These are phyloP conservation scores for Melocanna baccifera DNA, from an alignment of 176 grass and related monocot species.

Conservation along the genomic window DNA sequence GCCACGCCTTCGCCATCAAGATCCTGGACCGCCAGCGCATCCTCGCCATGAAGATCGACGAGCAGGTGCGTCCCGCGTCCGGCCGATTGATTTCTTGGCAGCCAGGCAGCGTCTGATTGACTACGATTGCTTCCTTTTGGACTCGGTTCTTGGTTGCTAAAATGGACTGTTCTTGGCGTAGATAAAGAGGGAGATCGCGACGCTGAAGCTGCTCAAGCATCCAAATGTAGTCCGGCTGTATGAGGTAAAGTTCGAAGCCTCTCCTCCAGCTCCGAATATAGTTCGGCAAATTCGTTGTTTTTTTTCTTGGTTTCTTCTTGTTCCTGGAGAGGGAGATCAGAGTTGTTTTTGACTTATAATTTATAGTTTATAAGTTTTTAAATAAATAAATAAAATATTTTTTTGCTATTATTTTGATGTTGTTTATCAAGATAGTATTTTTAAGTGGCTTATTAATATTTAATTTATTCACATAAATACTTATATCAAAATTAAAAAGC, in stretches of 20 bases:
- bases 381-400: no score
- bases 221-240: constrained; percentile 70
- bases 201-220: constrained; percentile 76
- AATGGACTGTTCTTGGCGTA: background rate
- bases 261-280: background rate
- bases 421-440: no score
- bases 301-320: background rate
- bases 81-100: background rate
- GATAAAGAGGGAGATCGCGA: constrained; percentile 79
- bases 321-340: no score
- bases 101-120: no score
- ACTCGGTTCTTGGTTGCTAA: background rate
- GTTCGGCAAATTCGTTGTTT: background rate
- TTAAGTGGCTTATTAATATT: no score
- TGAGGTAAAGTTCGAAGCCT: constrained; percentile 32
- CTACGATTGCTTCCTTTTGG: background rate
- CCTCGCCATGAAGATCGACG: constrained; percentile 64
- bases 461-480: no score
- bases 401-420: no score
- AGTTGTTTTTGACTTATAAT: no score
- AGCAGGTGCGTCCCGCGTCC: constrained; percentile 42
- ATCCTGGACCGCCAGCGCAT: constrained; percentile 84
- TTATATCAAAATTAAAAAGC: no score
- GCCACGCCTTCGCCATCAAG: constrained; percentile 74
- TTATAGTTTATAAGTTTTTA: no score